A percentile compares a stretch with the other conserved stretches of the same genome.
phyloP scores from a whole-genome alignment of 495 filamentous ascomycete genomes.

The Evansstolkia leycettana region DNA sequence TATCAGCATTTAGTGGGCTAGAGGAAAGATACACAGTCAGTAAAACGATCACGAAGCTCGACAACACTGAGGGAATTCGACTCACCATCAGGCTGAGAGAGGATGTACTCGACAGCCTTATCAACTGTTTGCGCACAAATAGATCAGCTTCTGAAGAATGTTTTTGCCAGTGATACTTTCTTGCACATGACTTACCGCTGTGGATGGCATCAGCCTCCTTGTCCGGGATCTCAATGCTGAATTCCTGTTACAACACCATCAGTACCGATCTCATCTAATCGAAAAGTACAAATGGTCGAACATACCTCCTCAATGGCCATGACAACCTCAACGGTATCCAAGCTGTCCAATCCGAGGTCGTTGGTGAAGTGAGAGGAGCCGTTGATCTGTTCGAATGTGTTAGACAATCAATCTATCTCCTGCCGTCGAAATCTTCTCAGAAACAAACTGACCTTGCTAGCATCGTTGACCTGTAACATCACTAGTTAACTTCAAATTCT shows the following conservation, averaged over 20 bases:
- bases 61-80: too few relatives aligned
- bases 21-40: too few relatives aligned
- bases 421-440: too few relatives aligned
- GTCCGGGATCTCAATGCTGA: conserved; percentile 99
- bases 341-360: conserved; percentile 88
- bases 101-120: conserved; percentile 91
- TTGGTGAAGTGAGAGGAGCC: conserved; percentile 80
- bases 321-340: conserved; percentile 97
- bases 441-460: conserved; percentile 52
- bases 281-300: conserved; percentile 9
- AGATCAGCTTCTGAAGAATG: conserved; percentile 8
- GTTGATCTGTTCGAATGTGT: conserved; percentile 49
- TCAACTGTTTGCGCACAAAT: conserved; percentile 51
- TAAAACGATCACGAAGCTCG: too few relatives aligned
- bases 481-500: conserved; percentile 5
- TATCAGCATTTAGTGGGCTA: conserved; percentile 35
- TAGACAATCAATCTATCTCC: conserved; percentile 1
- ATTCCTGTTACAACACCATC: conserved; percentile 54
- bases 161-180: too few relatives aligned
- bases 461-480: conserved; percentile 53
- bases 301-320: conserved; percentile 99
- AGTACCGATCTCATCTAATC: not conserved
- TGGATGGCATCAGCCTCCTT: conserved; percentile 96
- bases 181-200: conserved; percentile 81
- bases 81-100: conserved; percentile 79